Conservation (phyloP, 768 basidiomycete genomes). For the Termitomyces sp. region DNA sequence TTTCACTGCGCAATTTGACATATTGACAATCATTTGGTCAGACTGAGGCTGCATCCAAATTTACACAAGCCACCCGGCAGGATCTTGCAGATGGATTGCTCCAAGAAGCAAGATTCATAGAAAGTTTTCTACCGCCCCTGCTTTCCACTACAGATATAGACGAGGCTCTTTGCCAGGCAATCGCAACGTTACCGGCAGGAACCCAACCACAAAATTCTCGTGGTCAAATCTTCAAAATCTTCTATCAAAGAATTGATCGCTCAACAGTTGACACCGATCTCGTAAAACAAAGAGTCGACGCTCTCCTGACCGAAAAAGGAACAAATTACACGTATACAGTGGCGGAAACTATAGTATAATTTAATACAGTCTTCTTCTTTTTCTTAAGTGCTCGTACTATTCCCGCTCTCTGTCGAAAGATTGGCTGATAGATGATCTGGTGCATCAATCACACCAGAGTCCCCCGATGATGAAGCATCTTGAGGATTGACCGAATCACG, state of each 20-base stretch:
- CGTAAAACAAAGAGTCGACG: slow-evolving; percentile 47
- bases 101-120: slow-evolving; percentile 49
- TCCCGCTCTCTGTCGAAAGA: not conserved
- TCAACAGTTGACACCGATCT: slow-evolving; percentile 49
- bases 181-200: slow-evolving; percentile 24
- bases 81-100: slow-evolving; percentile 64
- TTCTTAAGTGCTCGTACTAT: not conserved
- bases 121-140: slow-evolving; percentile 53
- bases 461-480: not conserved
- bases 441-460: not conserved
- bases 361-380: slow-evolving; percentile 1
- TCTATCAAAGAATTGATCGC: slow-evolving; percentile 58
- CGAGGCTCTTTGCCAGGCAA: slow-evolving; percentile 34
- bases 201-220: slow-evolving; percentile 26
- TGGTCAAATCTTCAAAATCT: slow-evolving; percentile 54
- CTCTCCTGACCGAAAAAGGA: slow-evolving; percentile 22
- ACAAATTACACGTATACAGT: not conserved
- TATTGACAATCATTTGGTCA: slow-evolving; percentile 18
- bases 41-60: slow-evolving; percentile 58
- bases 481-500: slow-evolving; percentile 1
- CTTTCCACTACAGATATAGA: slow-evolving; percentile 54
- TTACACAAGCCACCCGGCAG: slow-evolving; percentile 45
- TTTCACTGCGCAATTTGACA: not conserved
- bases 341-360: not conserved
- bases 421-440: not conserved